Evolutionary conservation across 2,329 filamentous ascomycete species (phyloP), one percentile per base, ranked within the genome.

Genomic region (Monilinia fructigena): DNA sequence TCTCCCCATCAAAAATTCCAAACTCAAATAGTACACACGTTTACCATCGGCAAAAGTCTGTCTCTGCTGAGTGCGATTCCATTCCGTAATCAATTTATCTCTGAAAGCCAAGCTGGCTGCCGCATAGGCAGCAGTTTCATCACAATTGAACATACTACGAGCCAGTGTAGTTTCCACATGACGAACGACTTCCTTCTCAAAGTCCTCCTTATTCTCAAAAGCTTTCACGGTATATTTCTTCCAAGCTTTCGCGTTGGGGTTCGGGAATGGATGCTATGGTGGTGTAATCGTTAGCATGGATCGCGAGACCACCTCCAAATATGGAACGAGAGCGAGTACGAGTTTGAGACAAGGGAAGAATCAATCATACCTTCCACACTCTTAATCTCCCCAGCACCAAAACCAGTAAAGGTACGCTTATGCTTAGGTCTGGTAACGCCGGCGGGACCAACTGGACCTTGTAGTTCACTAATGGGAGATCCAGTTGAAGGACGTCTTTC

Each of bases 1-100:
- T 76, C 95, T 86, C 53, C 95, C 95, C 95, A 99, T 99, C 75
- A 99, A 81, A 75, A 99, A 99, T 80, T 99, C 95, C 67, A 99
- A 86, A 72, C 93, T 97, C 68, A 99, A 86, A 77, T 99, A 99
- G 82, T 99, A 99, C 73, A 99, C 86, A 69, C 95, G 88, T 85
- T 99, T 99, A 79, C 87, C 88, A 77, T 98, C 95, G 66, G 86
- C 84, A 74, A 91, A 92, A 0, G 94, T 97, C 80, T 99, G 95
- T 68, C 89, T 89, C 82, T 99, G 95, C 81, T 99, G 95, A 56
- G 95, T 99, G 80, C 89, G 93, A 82, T 98, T 99, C 95, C 95
- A 99, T 73, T 96, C 92, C 70, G 95, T 89, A 75, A 99, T 89
- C 76, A 99, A 83, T 63, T 93, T 89, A 78, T 99, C 94, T 75